Conservation (phyloP, 2,329 filamentous ascomycete species). For the Cryphonectria parasitica region DNA sequence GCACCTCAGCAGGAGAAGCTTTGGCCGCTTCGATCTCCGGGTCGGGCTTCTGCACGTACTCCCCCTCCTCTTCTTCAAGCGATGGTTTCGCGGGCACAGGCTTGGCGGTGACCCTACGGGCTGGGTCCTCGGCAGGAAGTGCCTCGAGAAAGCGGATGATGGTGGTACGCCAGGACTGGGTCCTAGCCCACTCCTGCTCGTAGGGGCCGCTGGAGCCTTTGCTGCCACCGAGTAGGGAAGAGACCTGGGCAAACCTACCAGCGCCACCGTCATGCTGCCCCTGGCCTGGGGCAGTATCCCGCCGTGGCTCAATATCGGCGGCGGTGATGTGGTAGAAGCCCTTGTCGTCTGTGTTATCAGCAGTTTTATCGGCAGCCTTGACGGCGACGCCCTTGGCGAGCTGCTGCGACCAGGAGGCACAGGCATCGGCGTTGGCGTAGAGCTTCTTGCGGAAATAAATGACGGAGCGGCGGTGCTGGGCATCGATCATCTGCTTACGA, state of each 20-base stretch:
- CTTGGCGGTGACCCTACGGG: conserved; percentile 49
- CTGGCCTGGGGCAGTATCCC: conserved; percentile 31
- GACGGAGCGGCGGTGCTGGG: conserved; percentile 79
- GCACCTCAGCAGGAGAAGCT: neutral
- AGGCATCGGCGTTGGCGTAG: conserved; percentile 75
- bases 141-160: conserved; percentile 50
- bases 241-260: conserved; percentile 9
- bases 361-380: conserved; percentile 43
- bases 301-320: conserved; percentile 35
- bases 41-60: conserved; percentile 18
- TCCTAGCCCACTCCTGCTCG: conserved; percentile 44
- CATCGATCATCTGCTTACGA: conserved; percentile 75
- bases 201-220: conserved; percentile 31
- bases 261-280: conserved; percentile 20
- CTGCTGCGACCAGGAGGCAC: conserved; percentile 63
- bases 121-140: conserved; percentile 49
- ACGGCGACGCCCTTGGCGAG: conserved; percentile 45
- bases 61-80: conserved; percentile 36
- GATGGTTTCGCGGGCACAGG: conserved; percentile 39
- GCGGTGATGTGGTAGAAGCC: conserved; percentile 53
- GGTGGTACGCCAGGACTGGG: conserved; percentile 52
- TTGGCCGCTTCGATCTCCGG: conserved; percentile 17
- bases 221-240: conserved; percentile 27
- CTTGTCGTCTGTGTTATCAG: conserved; percentile 35
- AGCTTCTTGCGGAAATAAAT: conserved; percentile 70